Base-by-base conservation (phyloP, 2,329 filamentous ascomycete species). In the Fusarium acutatum region DNA sequence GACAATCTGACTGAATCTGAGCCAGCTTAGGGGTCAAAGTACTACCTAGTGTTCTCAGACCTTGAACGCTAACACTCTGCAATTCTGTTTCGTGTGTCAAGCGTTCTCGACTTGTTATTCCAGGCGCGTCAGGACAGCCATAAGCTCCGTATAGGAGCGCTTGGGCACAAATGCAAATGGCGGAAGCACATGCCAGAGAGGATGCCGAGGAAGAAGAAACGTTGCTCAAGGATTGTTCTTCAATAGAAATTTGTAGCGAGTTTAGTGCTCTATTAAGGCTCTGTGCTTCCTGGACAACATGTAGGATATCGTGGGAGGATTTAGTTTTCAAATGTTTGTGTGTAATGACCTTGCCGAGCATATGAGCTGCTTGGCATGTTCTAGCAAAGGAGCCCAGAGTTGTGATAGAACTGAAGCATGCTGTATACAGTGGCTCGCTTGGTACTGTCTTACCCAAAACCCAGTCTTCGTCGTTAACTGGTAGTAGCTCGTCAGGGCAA, bases 391-490 rank as follows among this genome's bases (percentile, higher is more conserved):
- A 38, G 20, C 58, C 62, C 6, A 65, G 32, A n/a, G 56, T 43
- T 17, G 35, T 62, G 30, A 53, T 32, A 4, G 58, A 64, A 26
- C 49, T 62, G 24, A 63, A 63, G 26, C 58, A 53, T 14, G 32
- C 58, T n/a, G 62, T 64, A 24, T 63, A 46, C 15, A 65, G 17
- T 30, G 62, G 58, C n/a, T 54, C 62, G 28, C 49, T 65, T 28
- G 60, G 47, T 8, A 62, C 62, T 24, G 47, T 64, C 14, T 54
- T 40, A 13, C 59, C 62, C 20, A 40, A 14, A 15, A 24, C 46
- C 62, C 62, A 65, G 7, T 65, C 62, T 12, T 63, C 38, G 14
- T 65, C 62, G 28, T 65, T 65, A 20, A 52, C 59, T 7, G 62
- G 62, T 18, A 65, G 18, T 4, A 64, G 40, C 22, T 46, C 59